These are phyloP conservation scores for Gloeopeniophorella convolvens DNA, from an alignment of 768 basidiomycete species.

Conservation along the genomic window DNA sequence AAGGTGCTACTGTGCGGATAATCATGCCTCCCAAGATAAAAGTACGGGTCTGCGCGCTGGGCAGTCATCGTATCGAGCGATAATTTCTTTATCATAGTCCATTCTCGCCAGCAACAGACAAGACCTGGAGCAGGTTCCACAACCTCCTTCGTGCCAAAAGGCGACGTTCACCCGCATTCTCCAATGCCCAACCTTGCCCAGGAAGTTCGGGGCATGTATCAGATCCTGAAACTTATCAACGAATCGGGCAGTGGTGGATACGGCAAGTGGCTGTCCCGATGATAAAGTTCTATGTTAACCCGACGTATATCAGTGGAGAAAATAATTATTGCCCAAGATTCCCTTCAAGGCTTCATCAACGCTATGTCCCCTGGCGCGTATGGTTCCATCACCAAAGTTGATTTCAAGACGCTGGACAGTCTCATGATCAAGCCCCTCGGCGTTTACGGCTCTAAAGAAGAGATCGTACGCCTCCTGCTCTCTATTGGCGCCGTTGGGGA, in stretches of 20 bases:
- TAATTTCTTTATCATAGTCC: too few species aligned
- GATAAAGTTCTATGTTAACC: neutral
- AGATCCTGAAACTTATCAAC: constrained; percentile 46
- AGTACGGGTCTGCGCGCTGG: too few species aligned
- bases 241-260: constrained; percentile 46
- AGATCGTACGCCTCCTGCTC: constrained; percentile 41
- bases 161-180: neutral
- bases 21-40: too few species aligned
- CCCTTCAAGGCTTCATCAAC: constrained; percentile 43
- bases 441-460: constrained; percentile 47
- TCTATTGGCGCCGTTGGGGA: constrained; percentile 33
- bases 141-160: neutral
- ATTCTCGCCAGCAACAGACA: too few species aligned
- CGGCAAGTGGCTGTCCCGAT: constrained; percentile 30
- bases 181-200: neutral
- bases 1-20: too few species aligned
- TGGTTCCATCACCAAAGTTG: constrained; percentile 44
- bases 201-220: constrained; percentile 40
- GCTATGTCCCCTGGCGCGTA: constrained; percentile 46
- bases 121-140: too few species aligned
- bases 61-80: too few species aligned
- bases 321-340: constrained; percentile 50
- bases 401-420: constrained; percentile 47
- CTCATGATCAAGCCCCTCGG: constrained; percentile 45
- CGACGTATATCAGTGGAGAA: constrained; percentile 42